Percentiles rank a stretch among this genome's conserved stretches.
Conservation (phyloP, 176 grass and related monocot genomes). For the Panicum miliaceum region DNA sequence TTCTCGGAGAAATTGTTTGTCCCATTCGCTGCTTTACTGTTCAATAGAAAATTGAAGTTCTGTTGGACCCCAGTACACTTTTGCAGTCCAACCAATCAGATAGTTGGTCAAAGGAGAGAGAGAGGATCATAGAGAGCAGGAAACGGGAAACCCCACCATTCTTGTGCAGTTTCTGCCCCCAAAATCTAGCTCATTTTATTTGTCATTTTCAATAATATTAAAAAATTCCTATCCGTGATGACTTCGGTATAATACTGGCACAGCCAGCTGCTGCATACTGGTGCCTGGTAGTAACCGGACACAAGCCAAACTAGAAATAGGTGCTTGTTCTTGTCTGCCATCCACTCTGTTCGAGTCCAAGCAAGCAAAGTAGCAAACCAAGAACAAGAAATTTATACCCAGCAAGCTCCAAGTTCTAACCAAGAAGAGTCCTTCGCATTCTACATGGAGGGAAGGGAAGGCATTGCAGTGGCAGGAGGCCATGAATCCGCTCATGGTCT, state of each 20-base stretch:
- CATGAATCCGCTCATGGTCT: conserved; percentile 38
- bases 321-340: conserved; percentile 37
- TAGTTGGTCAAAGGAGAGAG: conserved; percentile 60
- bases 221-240: background rate
- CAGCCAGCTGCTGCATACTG: conserved; percentile 8
- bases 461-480: conserved; percentile 44
- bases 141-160: conserved; percentile 30
- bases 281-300: conserved; percentile 45
- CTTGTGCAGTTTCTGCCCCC: conserved; percentile 24
- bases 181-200: background rate
- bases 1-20: background rate
- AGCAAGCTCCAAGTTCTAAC: background rate
- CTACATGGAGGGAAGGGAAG: conserved; percentile 55
- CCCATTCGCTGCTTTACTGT: conserved; percentile 3
- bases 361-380: background rate
- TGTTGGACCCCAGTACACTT: conserved; percentile 31
- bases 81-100: conserved; percentile 62
- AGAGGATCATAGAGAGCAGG: background rate
- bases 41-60: conserved; percentile 18
- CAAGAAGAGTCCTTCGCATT: conserved; percentile 20
- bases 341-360: conserved; percentile 26
- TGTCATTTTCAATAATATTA: background rate
- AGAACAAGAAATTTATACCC: background rate
- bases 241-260: conserved; percentile 37
- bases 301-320: conserved; percentile 38